Evolutionary conservation across 306 rosid genomes (phyloP).

Genomic region (Gastrolobium villosum): DNA sequence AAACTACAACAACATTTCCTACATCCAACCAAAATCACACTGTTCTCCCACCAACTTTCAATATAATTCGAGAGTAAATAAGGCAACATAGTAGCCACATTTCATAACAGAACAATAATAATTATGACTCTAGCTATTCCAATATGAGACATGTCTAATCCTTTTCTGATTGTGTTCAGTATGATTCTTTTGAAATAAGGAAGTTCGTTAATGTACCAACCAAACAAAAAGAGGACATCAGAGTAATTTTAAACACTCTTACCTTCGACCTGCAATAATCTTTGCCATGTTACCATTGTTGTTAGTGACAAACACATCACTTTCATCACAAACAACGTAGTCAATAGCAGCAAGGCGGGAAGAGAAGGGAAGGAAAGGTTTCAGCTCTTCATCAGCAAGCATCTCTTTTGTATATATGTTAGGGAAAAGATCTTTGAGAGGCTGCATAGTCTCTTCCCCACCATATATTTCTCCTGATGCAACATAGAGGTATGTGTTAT

Average conservation of each 20-base stretch:
- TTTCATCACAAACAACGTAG: constrained; percentile 94
- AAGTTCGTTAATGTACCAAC: constrained; percentile 12
- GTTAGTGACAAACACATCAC: constrained; percentile 93
- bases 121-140: constrained; percentile 25
- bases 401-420: constrained; percentile 93
- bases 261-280: constrained; percentile 98
- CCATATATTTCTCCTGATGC: constrained; percentile 99
- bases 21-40: constrained; percentile 7
- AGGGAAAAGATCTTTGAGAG: constrained; percentile 93
- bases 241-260: constrained; percentile 38
- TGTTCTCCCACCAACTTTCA: constrained; percentile 19
- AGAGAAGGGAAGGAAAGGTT: constrained; percentile 88
- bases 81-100: constrained; percentile 19
- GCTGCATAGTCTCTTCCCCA: constrained; percentile 92
- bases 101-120: constrained; percentile 38
- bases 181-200: constrained; percentile 20
- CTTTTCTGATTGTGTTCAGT: not conserved
- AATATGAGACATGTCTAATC: constrained; percentile 16
- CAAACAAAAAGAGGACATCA: constrained; percentile 36
- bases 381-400: constrained; percentile 87
- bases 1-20: not conserved
- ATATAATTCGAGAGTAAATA: constrained; percentile 39
- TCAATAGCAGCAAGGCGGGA: constrained; percentile 98
- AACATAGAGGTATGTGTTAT: constrained; percentile 88
- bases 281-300: constrained; percentile 99